Percentiles rank a stretch among this genome's conserved stretches.
phyloP scores from a whole-genome alignment of 768 basidiomycete species.

The Russula brevipes region DNA sequence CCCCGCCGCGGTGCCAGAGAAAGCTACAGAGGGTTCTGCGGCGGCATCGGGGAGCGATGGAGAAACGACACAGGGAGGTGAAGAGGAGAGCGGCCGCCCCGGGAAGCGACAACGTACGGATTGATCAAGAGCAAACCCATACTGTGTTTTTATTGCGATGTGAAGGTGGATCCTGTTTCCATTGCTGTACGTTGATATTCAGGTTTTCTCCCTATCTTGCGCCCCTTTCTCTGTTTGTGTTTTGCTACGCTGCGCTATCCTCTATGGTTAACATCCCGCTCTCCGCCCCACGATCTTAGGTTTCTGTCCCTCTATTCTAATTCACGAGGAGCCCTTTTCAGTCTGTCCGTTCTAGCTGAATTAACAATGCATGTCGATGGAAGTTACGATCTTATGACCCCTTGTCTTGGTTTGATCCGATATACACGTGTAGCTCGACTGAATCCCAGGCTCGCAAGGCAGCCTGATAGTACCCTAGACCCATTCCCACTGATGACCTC shows the following conservation, averaged over 20 bases:
- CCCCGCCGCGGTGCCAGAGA: conserved; percentile 12
- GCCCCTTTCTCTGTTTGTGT: not conserved
- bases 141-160: conserved; percentile 1
- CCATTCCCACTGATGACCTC: too few species aligned
- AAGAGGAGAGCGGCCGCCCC: conserved; percentile 25
- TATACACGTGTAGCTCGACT: too few species aligned
- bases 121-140: conserved; percentile 2
- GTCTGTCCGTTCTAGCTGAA: not conserved
- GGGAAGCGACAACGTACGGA: conserved; percentile 29
- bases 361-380: not conserved
- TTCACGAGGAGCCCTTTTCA: not conserved
- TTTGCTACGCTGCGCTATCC: not conserved
- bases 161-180: not conserved
- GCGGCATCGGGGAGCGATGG: conserved; percentile 17
- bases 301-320: not conserved
- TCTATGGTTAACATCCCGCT: not conserved
- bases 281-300: not conserved
- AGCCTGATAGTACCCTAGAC: too few species aligned
- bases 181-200: conserved; percentile 7
- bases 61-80: conserved; percentile 17
- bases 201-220: not conserved
- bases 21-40: conserved; percentile 8
- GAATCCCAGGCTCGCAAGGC: not conserved
- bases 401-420: not conserved
- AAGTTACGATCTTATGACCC: not conserved